Base-by-base conservation (phyloP, 202 grass and related monocot genomes). In the Bolboschoenoplectus hybrid region DNA sequence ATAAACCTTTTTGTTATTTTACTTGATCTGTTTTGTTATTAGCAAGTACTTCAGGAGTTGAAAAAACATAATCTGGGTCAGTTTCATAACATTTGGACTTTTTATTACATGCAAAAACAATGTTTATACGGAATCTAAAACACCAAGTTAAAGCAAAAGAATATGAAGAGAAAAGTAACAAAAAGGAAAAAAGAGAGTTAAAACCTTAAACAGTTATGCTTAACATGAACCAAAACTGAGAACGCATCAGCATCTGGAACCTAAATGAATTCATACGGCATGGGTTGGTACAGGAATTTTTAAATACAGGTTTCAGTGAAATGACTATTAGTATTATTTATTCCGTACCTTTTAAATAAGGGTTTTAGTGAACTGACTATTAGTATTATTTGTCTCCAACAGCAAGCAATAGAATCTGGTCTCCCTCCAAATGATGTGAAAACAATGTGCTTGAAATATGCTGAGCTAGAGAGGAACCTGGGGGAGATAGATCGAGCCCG, bases 381-480 rank as follows among this genome's bases (percentile, higher is more conserved):
- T 60, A 8, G 40, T 32, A 5, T 50, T 74, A 17, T 82, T 82
- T 4, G 57, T 32, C 6, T 80, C 89, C 74, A 91, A 85, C 86
- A 99, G 97, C 91, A 97, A 94, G 93, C 97, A 40, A 97, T 97
- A 67, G 93, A 99, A 88, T 94, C 93, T 38, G 97, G 92, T 12
- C 92, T 99, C 13, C 93, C 93, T 65, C 89, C 93, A 71, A 88
- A 38, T 87, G 97, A 94, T 89, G 91, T 92, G 11, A 90, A 97
- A 84, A 88, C 86, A 84, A 97, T 97, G 93, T 96, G 93, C 40
- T 90, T 97, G 88, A 99, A 90, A 81, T 99, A 94, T 83, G 93
- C 93, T 0, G 97, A 99, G 81, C 78, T 99, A 69, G 97, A 99
- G 91, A 96, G 92, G 83, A 99, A 85, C 65, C 88, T 99, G 32